Evolutionary conservation across 495 filamentous ascomycete species (phyloP), one percentile per base, ranked within the genome.

Genomic region (Penicillium chermesinum): DNA sequence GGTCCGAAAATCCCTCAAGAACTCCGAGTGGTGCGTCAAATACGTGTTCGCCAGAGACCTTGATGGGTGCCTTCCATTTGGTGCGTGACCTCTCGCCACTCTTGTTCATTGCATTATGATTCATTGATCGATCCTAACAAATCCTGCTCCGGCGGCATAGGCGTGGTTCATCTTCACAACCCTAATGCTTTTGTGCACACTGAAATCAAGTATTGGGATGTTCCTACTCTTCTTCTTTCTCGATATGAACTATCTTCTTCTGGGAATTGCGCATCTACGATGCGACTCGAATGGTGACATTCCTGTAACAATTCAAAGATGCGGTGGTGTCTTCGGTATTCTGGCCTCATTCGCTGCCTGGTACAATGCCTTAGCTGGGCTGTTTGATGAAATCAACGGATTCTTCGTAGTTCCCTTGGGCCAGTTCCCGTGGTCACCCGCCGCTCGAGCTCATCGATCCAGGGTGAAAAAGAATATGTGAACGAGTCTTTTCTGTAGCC

Each of bases 121-220:
- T 48, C 17, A 48, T 16, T 5, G 5, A 14, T 6, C 1, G 6
- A 43, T 38, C 4, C 5, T 38, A 17, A 38, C 14, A 17, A 8
- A 3, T 19, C 12, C 19, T 4, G 25, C 5, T 30, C 25, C 10
- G 5, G 25, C 10, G 10, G n/a, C 10, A 30, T 38, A 79, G 76
- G 80, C 78, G 60, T 95, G 89, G 89, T 93, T 91, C 71, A 89
- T 95, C 70, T 95, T 95, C 78, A 95, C 89, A 43, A 80, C 77
- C 48, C 63, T 95, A 30, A 72, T 93, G 38, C 74, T 93, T 27
- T 53, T 94, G 46, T 88, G 84, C 76, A 94, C 89, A 8, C 72
- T 94, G 33, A 82, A 85, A 48, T 94, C 89, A 8, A 93, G 86
- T 49, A 75, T 93, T 56, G 88, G 87, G 59, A 94, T 94, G 81